These are phyloP conservation scores for Caryopteris hybrid DNA, from an alignment of 305 asterid species.

Conservation along the genomic window DNA sequence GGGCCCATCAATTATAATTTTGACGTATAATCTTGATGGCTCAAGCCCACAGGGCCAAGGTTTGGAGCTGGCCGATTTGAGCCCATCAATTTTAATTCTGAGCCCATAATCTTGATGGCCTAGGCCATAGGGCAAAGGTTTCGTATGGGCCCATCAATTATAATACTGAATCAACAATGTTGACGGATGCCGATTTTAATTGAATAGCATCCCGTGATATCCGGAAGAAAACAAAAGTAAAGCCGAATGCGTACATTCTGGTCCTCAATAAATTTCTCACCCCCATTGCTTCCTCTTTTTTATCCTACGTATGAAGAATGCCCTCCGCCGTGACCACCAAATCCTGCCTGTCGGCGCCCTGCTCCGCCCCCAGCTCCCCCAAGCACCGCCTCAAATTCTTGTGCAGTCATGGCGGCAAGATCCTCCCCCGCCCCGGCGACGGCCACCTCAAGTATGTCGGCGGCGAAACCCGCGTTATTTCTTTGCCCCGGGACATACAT, in stretches of 20 bases:
- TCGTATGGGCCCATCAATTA: no score
- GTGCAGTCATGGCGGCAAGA: conserved; percentile 89
- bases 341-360: conserved; percentile 28
- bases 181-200: no score
- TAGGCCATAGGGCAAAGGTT: no score
- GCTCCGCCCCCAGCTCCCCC: conserved; percentile 49
- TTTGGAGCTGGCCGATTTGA: no score
- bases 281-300: background rate
- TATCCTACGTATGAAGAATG: background rate
- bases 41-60: no score
- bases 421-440: conserved; percentile 73
- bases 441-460: conserved; percentile 83
- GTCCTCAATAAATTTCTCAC: background rate
- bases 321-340: background rate
- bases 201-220: background rate
- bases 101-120: no score
- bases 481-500: conserved; percentile 49
- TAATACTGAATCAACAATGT: no score
- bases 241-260: background rate
- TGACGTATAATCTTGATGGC: no score
- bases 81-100: no score
- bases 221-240: background rate
- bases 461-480: conserved; percentile 83
- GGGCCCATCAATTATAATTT: no score
- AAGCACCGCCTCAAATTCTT: conserved; percentile 54